Percentiles rank a stretch among this genome's conserved stretches.
Conservation (phyloP, 805 yeast genomes). For the Sugiyamaella mastotermitis region DNA sequence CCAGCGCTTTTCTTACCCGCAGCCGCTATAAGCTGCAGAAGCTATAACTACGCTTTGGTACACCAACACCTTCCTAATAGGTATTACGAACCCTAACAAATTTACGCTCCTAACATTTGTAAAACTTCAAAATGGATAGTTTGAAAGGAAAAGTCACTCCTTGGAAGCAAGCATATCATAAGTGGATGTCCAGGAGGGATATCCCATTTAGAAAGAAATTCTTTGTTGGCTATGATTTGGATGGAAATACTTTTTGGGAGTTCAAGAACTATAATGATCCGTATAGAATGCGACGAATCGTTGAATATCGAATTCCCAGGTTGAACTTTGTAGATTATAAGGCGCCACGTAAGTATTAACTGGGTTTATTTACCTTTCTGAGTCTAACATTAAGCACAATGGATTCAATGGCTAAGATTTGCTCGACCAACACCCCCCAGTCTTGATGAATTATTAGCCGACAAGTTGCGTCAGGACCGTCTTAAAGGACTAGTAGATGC, state of each 20-base stretch:
- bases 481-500: conserved; percentile 46
- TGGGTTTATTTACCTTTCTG: neutral
- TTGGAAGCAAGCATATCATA: conserved; percentile 44
- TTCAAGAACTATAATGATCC: conserved; percentile 48
- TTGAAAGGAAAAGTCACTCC: conserved; percentile 36
- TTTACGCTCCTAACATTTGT: too few relatives aligned
- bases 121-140: too few relatives aligned
- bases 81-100: too few relatives aligned
- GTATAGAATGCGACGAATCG: conserved; percentile 52
- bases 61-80: too few relatives aligned
- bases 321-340: conserved; percentile 53
- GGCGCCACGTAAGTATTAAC: conserved; percentile 33
- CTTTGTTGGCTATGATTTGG: conserved; percentile 69
- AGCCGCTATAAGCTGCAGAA: too few relatives aligned
- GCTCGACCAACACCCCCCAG: conserved; percentile 58
- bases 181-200: conserved; percentile 54
- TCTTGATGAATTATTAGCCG: conserved; percentile 53
- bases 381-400: conserved; percentile 41
- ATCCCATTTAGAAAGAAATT: conserved; percentile 66
- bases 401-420: conserved; percentile 77
- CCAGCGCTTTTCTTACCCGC: too few relatives aligned
- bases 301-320: conserved; percentile 47
- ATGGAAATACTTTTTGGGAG: conserved; percentile 86
- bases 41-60: too few relatives aligned
- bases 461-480: conserved; percentile 48